Conservation (phyloP, 805 yeast genomes). For the Yueomyces sinensis region DNA sequence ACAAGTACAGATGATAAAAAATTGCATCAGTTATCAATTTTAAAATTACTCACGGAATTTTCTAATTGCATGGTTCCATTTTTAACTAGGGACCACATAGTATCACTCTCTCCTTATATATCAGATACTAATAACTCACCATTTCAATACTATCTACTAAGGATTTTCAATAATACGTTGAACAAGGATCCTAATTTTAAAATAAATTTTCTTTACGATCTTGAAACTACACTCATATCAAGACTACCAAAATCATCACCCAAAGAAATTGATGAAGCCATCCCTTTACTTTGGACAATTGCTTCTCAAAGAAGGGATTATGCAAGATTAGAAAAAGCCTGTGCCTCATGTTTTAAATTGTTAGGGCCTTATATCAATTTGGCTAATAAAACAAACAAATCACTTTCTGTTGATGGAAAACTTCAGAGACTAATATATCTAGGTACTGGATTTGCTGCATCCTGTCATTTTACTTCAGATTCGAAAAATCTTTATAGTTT, state of each 20-base stretch:
- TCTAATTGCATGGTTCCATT: slow-evolving; percentile 40
- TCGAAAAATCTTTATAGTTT: slow-evolving; percentile 28
- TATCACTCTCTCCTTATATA: slow-evolving; percentile 52
- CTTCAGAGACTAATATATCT: slow-evolving; percentile 45
- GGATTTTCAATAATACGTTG: slow-evolving; percentile 39
- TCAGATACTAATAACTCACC: slow-evolving; percentile 34
- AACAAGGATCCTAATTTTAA: slow-evolving; percentile 33
- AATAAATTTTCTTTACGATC: slow-evolving; percentile 34
- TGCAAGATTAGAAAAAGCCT: slow-evolving; percentile 42
- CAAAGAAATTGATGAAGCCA: slow-evolving; percentile 56
- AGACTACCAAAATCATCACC: slow-evolving; percentile 47
- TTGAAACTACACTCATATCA: slow-evolving; percentile 39
- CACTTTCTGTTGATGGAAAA: slow-evolving; percentile 27
- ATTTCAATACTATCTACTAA: slow-evolving; percentile 34
- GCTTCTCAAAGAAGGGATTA: slow-evolving; percentile 35
- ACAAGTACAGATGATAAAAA: slow-evolving; percentile 13
- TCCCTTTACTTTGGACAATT: slow-evolving; percentile 54
- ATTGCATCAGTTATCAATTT: background rate
- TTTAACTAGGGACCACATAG: slow-evolving; percentile 53
- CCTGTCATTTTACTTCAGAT: slow-evolving; percentile 40
- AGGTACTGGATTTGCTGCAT: slow-evolving; percentile 58
- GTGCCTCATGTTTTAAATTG: slow-evolving; percentile 44
- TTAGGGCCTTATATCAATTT: slow-evolving; percentile 33
- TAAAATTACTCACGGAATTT: slow-evolving; percentile 36
- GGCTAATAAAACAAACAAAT: slow-evolving; percentile 13